Percentiles rank a stretch among this genome's conserved stretches.
phyloP scores from a whole-genome alignment of 2,329 filamentous ascomycete genomes.

The Colletotrichum tanaceti region DNA sequence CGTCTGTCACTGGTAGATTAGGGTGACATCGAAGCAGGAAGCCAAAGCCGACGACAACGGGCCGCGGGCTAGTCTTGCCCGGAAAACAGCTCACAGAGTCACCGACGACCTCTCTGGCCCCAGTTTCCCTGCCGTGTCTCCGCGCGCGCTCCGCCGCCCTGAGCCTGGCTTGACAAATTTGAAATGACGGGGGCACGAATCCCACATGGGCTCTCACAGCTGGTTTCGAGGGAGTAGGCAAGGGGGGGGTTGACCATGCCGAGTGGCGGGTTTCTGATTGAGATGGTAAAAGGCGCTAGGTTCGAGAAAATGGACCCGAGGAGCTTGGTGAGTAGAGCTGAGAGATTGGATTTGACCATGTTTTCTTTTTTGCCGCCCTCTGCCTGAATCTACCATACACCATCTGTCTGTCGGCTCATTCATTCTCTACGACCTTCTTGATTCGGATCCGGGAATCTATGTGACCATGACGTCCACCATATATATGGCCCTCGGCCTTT shows the following conservation, averaged over 20 bases:
- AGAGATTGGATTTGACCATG: slow-evolving; percentile 13
- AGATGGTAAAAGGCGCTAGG: slow-evolving; percentile 7
- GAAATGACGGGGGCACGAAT: slow-evolving; percentile 5
- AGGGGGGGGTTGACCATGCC: neutral
- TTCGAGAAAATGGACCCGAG: neutral
- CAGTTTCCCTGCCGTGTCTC: neutral
- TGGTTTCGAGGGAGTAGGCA: neutral
- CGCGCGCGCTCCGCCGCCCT: slow-evolving; percentile 19
- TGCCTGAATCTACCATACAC: neutral
- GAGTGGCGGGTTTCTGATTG: slow-evolving; percentile 38
- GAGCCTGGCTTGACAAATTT: slow-evolving; percentile 4
- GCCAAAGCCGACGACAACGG: slow-evolving; percentile 16
- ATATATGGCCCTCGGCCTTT: no score
- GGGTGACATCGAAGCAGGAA: neutral
- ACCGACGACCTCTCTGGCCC: slow-evolving; percentile 6
- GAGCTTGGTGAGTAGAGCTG: slow-evolving; percentile 5
- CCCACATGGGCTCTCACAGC: slow-evolving; percentile 12
- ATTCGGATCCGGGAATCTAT: neutral
- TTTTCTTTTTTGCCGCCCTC: slow-evolving; percentile 2
- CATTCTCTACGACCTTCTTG: slow-evolving; percentile 7
- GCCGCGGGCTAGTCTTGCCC: neutral
- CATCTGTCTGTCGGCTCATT: neutral
- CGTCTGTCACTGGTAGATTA: slow-evolving; percentile 23
- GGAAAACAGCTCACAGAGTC: neutral
- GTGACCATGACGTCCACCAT: neutral